Evolutionary conservation across 306 rosid species (phyloP), one percentile per base, ranked within the genome.

Genomic region (Quercus cerris): DNA sequence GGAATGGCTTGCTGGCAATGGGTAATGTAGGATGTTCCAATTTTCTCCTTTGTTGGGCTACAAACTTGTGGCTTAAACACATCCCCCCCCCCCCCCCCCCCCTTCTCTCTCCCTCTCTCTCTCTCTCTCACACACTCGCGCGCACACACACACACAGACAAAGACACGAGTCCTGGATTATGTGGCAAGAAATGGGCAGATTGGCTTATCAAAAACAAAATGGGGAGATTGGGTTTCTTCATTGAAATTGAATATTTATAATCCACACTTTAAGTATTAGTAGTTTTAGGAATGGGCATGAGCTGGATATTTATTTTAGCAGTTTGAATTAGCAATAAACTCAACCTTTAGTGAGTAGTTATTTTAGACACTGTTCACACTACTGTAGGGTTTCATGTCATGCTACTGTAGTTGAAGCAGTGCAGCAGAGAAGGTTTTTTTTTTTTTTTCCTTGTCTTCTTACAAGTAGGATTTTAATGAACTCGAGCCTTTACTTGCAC

Each of bases 181-280:
- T 17, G 49, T 31, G 51, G 51, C 27, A 33, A 66, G 51, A 33
- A 66, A 62, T 58, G 38, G 68, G 69, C 35, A 62, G 19, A 62
- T 62, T 67, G 71, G 6, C 10, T 38, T 38, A 38, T 38, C 46
- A 38, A 38, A 38, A 38, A 38, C 46, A 7, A 38, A 38, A 38
- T 58, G 69, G 68, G 69, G 19, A 62, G 35, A 62, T 62, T 67
- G 71, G 3, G 23, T 62, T 25, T 67, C 71, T 67, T 67, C 25
- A 1, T 19, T 19, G 51, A 31, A 15, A 66, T 22, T 66, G 14
- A 23, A 33, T 14, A 33, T 66, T 33, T 31, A 18, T 30, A 33
- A 31, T 31, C 25, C 13, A 63, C 6, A 22, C 31, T 25, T 61
- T 4, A 25, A 25, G 14, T 25, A 19, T 64, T 64, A 28, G 70